Evolutionary conservation across 257 asterid species (phyloP), one percentile per base, ranked within the genome.

Genomic region (Gardenia jasminoides): DNA sequence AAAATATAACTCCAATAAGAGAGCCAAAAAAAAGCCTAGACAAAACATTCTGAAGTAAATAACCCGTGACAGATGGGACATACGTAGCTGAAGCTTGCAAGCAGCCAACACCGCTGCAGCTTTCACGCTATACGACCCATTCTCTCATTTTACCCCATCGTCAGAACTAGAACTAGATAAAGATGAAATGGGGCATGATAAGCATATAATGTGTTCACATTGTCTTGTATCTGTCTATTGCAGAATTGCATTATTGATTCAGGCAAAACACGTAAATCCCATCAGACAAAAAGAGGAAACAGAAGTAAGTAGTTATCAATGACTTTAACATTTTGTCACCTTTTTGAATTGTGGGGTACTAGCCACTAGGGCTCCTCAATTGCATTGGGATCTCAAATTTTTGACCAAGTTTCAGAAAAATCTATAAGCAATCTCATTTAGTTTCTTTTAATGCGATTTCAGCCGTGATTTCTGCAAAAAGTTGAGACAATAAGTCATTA

Each of bases 401-500:
- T 77, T 67, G 80, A 77, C 75, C 68, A 66, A 47, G 46, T 39
- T 28, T 43, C n/a, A 20, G 36, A 19, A 36, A 24, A 20, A 22
- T 47, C 33, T 1, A 76, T 10, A 26, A 17, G 28, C 47, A 43
- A 10, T 8, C 10, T 44, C 58, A 24, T 44, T 69, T 70, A 31
- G 44, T 30, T 59, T 43, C n/a, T 61, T 59, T 43, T 7, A 48
- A 56, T 52, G 17, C 80, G 22, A 52, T 24, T 58, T 50, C 16
- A 13, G 50, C 59, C 81, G 76, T 54, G 76, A 78, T 68, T 72
- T 78, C 65, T 68, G 81, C 76, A 52, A 78, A 78, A 67, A 68
- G 69, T 78, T 24, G 56, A 36, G 75, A n/a, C 74, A 47, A 12
- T 19, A 4, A 22, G 80, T 54, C 74, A 33, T 33, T 19, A 20